Percentiles rank a stretch among this genome's conserved stretches.
phyloP scores from a whole-genome alignment of 805 yeast species.

The Allodekkera sacchari region DNA sequence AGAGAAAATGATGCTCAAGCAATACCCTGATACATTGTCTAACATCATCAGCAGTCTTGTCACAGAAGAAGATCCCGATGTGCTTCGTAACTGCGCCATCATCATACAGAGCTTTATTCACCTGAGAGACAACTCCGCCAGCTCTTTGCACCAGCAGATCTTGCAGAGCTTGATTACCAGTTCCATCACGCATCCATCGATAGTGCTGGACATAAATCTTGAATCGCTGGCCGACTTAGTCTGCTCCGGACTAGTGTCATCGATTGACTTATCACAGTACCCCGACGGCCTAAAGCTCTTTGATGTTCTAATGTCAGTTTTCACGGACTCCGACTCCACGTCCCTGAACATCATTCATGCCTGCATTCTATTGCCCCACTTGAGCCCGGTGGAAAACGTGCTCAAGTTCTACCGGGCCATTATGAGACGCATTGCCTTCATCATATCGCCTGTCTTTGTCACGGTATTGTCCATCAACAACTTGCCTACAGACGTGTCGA shows the following conservation, averaged over 20 bases:
- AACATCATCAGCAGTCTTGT: not conserved
- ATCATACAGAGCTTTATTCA: slow-evolving; percentile 5
- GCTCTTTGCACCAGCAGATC: too few species aligned
- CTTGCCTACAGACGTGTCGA: slow-evolving; percentile 6
- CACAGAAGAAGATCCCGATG: not conserved
- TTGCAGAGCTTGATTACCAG: too few species aligned
- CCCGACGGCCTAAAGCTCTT: not conserved
- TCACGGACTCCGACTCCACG: not conserved
- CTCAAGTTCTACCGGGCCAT: slow-evolving; percentile 14
- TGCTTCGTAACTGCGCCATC: slow-evolving; percentile 8
- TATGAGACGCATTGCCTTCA: slow-evolving; percentile 13
- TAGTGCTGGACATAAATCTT: too few species aligned
- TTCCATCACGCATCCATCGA: too few species aligned
- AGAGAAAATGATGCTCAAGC: slow-evolving; percentile 12
- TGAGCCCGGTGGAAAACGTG: slow-evolving; percentile 8
- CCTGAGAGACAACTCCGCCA: too few species aligned
- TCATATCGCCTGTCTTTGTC: slow-evolving; percentile 16
- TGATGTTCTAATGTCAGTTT: not conserved
- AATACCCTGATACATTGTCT: not conserved
- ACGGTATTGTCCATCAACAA: slow-evolving; percentile 13
- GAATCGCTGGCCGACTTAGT: too few species aligned
- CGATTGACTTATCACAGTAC: too few species aligned
- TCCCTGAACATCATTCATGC: slow-evolving; percentile 4
- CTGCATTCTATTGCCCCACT: slow-evolving; percentile 19
- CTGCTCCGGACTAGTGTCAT: too few species aligned